A percentile compares a stretch with the other conserved stretches of the same genome.
phyloP scores from a whole-genome alignment of 2,329 filamentous ascomycete genomes.

The Chaetomium sp. region DNA sequence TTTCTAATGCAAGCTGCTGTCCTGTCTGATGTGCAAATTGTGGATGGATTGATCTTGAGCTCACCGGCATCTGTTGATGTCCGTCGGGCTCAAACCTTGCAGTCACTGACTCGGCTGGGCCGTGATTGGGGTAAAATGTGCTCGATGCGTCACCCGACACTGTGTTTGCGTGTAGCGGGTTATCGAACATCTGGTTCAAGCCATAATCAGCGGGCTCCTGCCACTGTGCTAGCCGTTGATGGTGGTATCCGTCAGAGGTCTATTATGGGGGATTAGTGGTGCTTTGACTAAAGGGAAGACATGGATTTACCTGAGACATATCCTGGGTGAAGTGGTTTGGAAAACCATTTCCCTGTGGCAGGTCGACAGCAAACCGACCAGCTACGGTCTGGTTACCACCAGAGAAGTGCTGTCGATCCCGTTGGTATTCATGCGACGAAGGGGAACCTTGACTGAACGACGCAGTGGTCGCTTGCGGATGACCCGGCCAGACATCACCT shows the following conservation, averaged over 20 bases:
- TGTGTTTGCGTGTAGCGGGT: conserved; percentile 12
- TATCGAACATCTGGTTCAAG: conserved; percentile 10
- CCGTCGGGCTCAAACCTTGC: conserved; percentile 9
- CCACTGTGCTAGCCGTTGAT: conserved; percentile 17
- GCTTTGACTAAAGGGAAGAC: conserved; percentile 12
- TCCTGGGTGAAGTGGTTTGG: conserved; percentile 12
- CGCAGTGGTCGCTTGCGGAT: conserved; percentile 5
- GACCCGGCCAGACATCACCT: conserved; percentile 15
- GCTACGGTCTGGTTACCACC: conserved; percentile 15
- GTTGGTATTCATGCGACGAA: conserved; percentile 11
- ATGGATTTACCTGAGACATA: conserved; percentile 10
- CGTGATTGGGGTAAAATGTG: conserved; percentile 10
- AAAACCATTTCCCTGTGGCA: conserved; percentile 13
- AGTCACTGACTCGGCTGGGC: neutral
- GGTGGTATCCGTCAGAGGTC: conserved; percentile 15
- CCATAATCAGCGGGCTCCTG: conserved; percentile 1
- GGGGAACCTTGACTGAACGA: conserved; percentile 16
- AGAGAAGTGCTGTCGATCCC: conserved; percentile 11
- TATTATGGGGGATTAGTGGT: conserved; percentile 2
- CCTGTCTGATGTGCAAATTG: conserved; percentile 9
- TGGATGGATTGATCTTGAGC: conserved; percentile 6
- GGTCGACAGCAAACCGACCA: conserved; percentile 17
- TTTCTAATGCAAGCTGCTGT: too few relatives aligned
- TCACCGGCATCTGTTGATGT: conserved; percentile 9
- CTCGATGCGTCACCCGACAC: conserved; percentile 9